Evolutionary conservation across 1,284 basidiomycete genomes (phyloP).

Genomic region (Irpex sp.): DNA sequence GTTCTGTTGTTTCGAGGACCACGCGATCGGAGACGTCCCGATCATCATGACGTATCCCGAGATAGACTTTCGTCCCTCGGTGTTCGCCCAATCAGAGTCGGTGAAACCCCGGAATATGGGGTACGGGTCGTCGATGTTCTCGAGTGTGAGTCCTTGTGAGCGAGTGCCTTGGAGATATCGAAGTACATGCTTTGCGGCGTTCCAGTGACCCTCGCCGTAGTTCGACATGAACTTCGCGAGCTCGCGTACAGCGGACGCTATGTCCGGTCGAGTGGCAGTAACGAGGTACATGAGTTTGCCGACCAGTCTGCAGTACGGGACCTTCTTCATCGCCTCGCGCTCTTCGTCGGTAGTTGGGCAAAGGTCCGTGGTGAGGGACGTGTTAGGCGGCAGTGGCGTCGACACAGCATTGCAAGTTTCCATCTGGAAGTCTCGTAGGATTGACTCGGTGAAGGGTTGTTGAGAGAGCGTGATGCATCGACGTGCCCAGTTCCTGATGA

Average conservation of each 20-base stretch:
- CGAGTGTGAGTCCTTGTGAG: background rate
- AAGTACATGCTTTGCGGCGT: slow-evolving; percentile 21
- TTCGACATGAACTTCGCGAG: slow-evolving; percentile 9
- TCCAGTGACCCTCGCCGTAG: slow-evolving; percentile 15
- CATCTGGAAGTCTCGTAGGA: slow-evolving; percentile 23
- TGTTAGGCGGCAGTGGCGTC: slow-evolving; percentile 16
- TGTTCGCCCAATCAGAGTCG: background rate
- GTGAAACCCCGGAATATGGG: background rate
- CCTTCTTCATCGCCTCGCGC: background rate
- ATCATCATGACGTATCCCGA: background rate
- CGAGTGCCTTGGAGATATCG: slow-evolving; percentile 21
- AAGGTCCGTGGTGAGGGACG: slow-evolving; percentile 9
- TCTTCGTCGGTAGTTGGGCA: slow-evolving; percentile 7
- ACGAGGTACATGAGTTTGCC: slow-evolving; percentile 11
- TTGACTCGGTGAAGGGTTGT: slow-evolving; percentile 21
- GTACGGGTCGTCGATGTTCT: background rate
- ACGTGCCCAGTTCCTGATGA: slow-evolving; percentile 21
- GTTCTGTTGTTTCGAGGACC: background rate
- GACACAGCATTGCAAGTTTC: slow-evolving; percentile 14
- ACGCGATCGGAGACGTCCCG: background rate
- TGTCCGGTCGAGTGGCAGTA: slow-evolving; percentile 11
- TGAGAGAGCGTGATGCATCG: slow-evolving; percentile 27
- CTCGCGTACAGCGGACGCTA: slow-evolving; percentile 6
- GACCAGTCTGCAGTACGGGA: slow-evolving; percentile 10
- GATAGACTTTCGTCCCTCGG: background rate